Evolutionary conservation across 768 basidiomycete species (phyloP), one percentile per base, ranked within the genome.

Genomic region (Tricholoma hemisulphureum): DNA sequence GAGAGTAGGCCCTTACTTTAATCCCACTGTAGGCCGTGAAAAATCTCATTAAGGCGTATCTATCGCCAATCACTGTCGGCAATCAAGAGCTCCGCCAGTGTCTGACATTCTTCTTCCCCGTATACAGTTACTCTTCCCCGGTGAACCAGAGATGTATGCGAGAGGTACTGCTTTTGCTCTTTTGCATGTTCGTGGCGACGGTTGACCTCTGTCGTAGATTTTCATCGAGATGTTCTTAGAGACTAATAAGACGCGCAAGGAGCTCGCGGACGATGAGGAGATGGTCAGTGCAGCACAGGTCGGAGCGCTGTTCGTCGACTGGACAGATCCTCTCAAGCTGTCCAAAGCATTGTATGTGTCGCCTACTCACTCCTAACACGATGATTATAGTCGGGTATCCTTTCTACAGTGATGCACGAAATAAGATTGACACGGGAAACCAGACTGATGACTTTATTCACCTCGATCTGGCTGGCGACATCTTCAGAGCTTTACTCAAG

Each of bases 71-170:
- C 54, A 96, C 92, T 2, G 80, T 75, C 14, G 83, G 86, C 26
- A 98, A 96, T 64, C 88, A 91, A 58, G 83, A 88, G 55, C 77
- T 98, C 16, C 82, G 92, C 39, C 95, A 98, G 69, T 93, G 88
- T 64, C 72, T 97, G 35, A 81, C 87, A 3, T 91, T 89, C 69
- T 96, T 96, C 78, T 86, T 95, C 73, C 89, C 86, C 2, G 84
- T 87, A 0, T 97, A 89, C 67, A 91, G 91, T 70, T 92, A 87
- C 71, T 91, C 92, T n/a, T 87, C 88, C 0, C 69, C 81, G 5
- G 63, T 64, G 20, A 91, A 95, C 65, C 95, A 97, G 71, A 70
- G 80, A 16, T 71, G 81, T n/a, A 86, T 97, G 79, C 81, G 80
- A 55, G 74, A 82, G 68, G 91, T 87, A 53, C 32, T 11, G 39